Percentiles rank a stretch among this genome's conserved stretches.
These are phyloP conservation scores for Cercospora canescens DNA, from an alignment of 2,329 filamentous ascomycete genomes.

Conservation along the genomic window DNA sequence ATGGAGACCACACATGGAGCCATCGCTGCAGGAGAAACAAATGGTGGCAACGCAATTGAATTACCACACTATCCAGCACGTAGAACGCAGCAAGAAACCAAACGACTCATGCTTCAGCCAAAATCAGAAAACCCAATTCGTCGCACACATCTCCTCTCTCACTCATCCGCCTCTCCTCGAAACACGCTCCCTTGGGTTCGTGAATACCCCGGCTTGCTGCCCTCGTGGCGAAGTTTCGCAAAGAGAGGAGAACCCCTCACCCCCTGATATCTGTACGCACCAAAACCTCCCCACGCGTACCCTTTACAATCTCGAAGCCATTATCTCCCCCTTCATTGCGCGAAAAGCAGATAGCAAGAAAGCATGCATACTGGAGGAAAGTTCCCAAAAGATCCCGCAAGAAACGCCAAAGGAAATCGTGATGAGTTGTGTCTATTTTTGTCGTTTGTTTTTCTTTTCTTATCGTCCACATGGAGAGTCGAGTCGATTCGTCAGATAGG, in stretches of 20 bases:
- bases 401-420: constrained; percentile 20
- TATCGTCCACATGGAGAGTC: constrained; percentile 4
- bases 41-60: constrained; percentile 6
- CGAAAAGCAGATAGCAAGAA: not conserved
- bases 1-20: not conserved
- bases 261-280: constrained; percentile 4
- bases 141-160: not conserved
- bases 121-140: not conserved
- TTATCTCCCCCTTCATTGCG: constrained; percentile 9
- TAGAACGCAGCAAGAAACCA: constrained; percentile 3
- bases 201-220: not conserved
- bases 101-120: not conserved
- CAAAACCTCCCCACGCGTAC: constrained; percentile 14
- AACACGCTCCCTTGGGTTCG: not conserved
- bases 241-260: constrained; percentile 13
- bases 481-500: not conserved
- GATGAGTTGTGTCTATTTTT: constrained; percentile 6
- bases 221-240: not conserved
- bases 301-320: constrained; percentile 14
- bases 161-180: not conserved
- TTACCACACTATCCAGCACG: constrained; percentile 1
- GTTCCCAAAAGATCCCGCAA: not conserved
- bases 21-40: not conserved
- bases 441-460: constrained; percentile 8
- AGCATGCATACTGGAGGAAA: not conserved